Evolutionary conservation across 805 yeast species (phyloP).

Genomic region (Nakazawaea ernobii): DNA sequence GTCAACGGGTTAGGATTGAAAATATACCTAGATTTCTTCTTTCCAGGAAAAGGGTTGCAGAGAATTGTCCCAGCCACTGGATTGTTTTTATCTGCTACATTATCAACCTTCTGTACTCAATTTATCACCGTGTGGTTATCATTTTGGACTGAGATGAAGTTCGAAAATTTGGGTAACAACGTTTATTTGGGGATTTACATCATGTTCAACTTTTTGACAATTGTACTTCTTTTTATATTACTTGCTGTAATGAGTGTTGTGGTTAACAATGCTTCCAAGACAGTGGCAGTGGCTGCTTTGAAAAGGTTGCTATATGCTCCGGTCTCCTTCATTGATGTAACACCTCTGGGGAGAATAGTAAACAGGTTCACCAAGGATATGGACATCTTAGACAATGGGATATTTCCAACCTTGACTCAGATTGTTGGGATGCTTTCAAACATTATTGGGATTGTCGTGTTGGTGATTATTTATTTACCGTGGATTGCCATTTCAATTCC

Average conservation of each 20-base stretch:
- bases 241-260: slow-evolving; percentile 22
- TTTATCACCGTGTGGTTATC: slow-evolving; percentile 66
- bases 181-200: slow-evolving; percentile 55
- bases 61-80: slow-evolving; percentile 26
- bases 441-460: slow-evolving; percentile 22
- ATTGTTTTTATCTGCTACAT: slow-evolving; percentile 14
- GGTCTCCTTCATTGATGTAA: slow-evolving; percentile 75
- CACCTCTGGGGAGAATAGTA: slow-evolving; percentile 81
- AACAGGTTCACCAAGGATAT: slow-evolving; percentile 86
- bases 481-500: slow-evolving; percentile 52
- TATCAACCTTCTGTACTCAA: slow-evolving; percentile 37
- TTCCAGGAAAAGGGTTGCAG: slow-evolving; percentile 41
- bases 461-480: slow-evolving; percentile 45
- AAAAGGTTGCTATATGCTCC: slow-evolving; percentile 64
- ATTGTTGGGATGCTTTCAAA: slow-evolving; percentile 42
- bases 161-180: slow-evolving; percentile 31
- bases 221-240: slow-evolving; percentile 27
- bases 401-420: slow-evolving; percentile 63
- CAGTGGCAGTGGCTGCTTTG: slow-evolving; percentile 56
- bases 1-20: too few species aligned
- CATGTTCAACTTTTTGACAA: slow-evolving; percentile 40
- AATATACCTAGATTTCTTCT: too few species aligned
- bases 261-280: slow-evolving; percentile 47
- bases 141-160: slow-evolving; percentile 58
- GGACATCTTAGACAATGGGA: slow-evolving; percentile 73